phyloP scores from a whole-genome alignment of 768 basidiomycete genomes.

The Russula sp. region DNA sequence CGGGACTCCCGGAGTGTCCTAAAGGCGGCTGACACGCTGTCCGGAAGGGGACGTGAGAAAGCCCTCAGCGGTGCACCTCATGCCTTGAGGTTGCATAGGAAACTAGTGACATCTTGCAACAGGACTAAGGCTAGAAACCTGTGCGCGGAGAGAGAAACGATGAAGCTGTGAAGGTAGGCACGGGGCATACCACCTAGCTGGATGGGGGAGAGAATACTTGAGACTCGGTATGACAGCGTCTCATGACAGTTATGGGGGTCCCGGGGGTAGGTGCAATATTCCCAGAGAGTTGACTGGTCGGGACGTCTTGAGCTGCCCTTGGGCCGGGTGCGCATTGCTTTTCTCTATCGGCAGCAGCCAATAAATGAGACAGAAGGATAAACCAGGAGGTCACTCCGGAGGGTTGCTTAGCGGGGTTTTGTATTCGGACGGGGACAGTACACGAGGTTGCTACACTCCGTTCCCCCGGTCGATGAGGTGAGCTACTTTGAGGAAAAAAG shows the following conservation, averaged over 20 bases:
- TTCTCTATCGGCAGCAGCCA: neutral
- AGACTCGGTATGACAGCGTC: neutral
- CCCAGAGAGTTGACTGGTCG: neutral
- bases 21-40: neutral
- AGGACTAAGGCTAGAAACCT: neutral
- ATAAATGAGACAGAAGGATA: neutral
- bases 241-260: too few species aligned
- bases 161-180: neutral
- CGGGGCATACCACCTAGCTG: neutral
- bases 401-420: neutral
- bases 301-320: neutral
- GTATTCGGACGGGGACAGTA: neutral
- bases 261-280: neutral
- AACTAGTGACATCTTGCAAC: neutral
- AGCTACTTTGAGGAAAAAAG: neutral
- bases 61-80: neutral
- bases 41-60: neutral
- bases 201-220: neutral
- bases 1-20: neutral
- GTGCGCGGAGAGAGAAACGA: neutral
- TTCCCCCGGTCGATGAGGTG: neutral
- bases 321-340: neutral
- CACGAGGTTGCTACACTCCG: conserved; percentile 2
- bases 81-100: neutral
- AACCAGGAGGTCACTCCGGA: neutral